Evolutionary conservation across 208 protist genomes (phyloP).

Genomic region (Leishmania major): DNA sequence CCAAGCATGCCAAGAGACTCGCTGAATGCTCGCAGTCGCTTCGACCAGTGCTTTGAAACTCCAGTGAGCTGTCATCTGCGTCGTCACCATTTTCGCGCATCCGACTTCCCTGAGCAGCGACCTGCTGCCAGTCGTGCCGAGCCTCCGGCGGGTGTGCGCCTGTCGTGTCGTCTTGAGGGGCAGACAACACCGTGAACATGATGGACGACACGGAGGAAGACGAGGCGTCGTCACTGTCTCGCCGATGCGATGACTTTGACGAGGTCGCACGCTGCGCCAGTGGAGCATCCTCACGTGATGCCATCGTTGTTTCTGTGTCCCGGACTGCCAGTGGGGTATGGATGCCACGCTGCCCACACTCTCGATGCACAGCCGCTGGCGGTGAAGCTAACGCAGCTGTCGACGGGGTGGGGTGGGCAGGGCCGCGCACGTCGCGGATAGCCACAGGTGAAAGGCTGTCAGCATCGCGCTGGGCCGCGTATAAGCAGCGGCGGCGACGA

Average conservation of each 20-base stretch:
- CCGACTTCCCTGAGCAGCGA: not conserved
- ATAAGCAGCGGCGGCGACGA: not conserved
- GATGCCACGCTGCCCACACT: not conserved
- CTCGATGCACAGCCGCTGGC: not conserved
- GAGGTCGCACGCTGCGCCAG: not conserved
- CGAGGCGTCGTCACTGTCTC: not conserved
- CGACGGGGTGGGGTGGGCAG: too few relatives aligned
- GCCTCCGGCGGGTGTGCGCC: not conserved
- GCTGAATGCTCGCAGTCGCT: not conserved
- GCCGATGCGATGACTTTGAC: not conserved
- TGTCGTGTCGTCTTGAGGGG: not conserved
- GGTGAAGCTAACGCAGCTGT: not conserved
- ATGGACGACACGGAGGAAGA: conserved; percentile 8
- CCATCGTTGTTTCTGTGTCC: not conserved
- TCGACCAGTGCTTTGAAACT: not conserved
- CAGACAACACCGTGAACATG: conserved; percentile 1
- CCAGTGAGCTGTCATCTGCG: not conserved
- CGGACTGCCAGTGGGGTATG: not conserved
- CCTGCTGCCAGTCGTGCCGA: not conserved
- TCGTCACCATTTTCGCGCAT: not conserved
- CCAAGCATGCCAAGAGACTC: not conserved
- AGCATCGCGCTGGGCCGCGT: not conserved
- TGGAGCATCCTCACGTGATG: too few relatives aligned
- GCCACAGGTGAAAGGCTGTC: not conserved
- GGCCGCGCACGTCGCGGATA: not conserved